Evolutionary conservation across 371 early-diverging fungal genomes (phyloP).

Genomic region (Mortierella sp.): DNA sequence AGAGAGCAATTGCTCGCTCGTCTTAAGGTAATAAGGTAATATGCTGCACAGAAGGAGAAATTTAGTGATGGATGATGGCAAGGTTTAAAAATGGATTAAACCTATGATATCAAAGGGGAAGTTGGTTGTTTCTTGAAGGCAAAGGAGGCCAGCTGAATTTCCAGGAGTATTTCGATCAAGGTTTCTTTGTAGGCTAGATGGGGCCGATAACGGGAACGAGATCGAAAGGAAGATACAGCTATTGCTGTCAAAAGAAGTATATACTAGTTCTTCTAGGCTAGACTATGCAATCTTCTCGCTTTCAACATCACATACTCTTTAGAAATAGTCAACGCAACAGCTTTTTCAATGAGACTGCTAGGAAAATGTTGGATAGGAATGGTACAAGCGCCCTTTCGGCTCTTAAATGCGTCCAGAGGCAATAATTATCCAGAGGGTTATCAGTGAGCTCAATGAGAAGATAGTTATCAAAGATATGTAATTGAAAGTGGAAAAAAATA

Average conservation of each 20-base stretch:
- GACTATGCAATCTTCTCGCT: background rate
- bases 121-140: background rate
- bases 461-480: background rate
- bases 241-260: too few species aligned
- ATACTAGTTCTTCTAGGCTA: background rate
- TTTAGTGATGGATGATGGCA: background rate
- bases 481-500: too few species aligned
- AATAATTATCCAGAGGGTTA: background rate
- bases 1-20: background rate
- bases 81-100: constrained; percentile 5
- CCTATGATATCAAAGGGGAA: constrained; percentile 5
- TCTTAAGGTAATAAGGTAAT: background rate
- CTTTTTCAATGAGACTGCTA: background rate
- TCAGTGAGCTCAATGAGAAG: background rate
- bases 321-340: background rate
- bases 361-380: background rate
- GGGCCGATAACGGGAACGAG: background rate
- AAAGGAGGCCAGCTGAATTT: background rate
- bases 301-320: background rate
- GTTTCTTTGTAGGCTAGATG: background rate
- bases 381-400: background rate
- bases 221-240: background rate
- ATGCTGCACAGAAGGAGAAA: background rate
- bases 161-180: background rate
- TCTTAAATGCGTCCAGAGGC: background rate